Evolutionary conservation across 208 protist genomes (phyloP).

Genomic region (Angomonas desouzai): DNA sequence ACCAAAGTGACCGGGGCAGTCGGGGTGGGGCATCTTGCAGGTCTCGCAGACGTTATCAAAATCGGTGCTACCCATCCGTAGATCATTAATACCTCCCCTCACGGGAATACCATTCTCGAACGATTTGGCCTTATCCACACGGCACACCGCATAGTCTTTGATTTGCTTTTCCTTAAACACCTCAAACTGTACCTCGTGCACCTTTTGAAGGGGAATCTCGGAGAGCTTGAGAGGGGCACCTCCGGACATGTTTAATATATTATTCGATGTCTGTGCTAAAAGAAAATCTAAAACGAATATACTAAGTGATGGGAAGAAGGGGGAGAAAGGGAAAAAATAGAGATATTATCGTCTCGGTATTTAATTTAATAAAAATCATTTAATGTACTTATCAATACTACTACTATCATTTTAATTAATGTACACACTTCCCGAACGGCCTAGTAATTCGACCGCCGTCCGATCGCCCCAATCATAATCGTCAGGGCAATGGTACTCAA

Average conservation of each 20-base stretch:
- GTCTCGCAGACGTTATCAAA: slow-evolving; percentile 83
- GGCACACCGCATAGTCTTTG: slow-evolving; percentile 83
- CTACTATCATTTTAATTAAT: no score
- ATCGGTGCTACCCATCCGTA: slow-evolving; percentile 86
- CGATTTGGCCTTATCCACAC: slow-evolving; percentile 80
- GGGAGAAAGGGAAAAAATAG: slow-evolving; percentile 12
- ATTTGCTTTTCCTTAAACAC: slow-evolving; percentile 86
- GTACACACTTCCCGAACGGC: no score
- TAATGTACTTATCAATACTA: no score
- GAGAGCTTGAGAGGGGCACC: slow-evolving; percentile 71
- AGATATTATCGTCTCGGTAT: no score
- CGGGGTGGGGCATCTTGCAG: slow-evolving; percentile 70
- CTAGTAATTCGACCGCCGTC: slow-evolving; percentile 24
- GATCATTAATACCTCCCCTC: slow-evolving; percentile 83
- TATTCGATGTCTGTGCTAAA: no score
- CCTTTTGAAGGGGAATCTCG: slow-evolving; percentile 73
- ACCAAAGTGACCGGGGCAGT: slow-evolving; percentile 99
- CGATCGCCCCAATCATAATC: slow-evolving; percentile 29
- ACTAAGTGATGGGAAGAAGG: slow-evolving; percentile 11
- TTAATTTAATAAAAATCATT: no score
- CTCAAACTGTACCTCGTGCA: slow-evolving; percentile 81
- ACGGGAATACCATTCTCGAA: slow-evolving; percentile 79
- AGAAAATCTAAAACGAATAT: slow-evolving; percentile 9
- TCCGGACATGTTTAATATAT: slow-evolving; percentile 55
- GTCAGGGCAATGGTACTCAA: slow-evolving; percentile 26